Evolutionary conservation across 768 basidiomycete species (phyloP), one percentile per base, ranked within the genome.

Genomic region (Lactarius hatsudake): DNA sequence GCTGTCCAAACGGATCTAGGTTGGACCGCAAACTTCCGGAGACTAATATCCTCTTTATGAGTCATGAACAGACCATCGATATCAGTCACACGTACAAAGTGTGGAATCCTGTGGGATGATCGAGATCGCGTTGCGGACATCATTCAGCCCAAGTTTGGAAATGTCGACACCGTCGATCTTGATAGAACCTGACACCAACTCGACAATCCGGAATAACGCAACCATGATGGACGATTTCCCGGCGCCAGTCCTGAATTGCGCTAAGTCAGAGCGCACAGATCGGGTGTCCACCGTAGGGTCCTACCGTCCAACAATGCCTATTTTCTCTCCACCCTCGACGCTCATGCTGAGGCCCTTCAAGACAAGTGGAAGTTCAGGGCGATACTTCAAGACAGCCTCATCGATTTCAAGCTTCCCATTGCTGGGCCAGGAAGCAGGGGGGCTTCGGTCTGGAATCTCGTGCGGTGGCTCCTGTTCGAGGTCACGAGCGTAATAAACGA

Each of bases 221-320:
- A 88, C 88, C 90, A 96, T 91, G 66, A 98, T 89, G 0, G 90
- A 91, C 20, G 89, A 91, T 78, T 96, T 94, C 48, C 94, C 94
- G 0, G 93, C 93, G 61, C 93, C 93, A 20, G 93, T 94, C 17
- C 78, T 77, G n/a, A 43, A 61, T 28, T 60, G 32, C 9, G 61
- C 12, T 23, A 51, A 58, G 59, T 68, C 8, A 62, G 23, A 23
- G 57, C 42, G 51, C 5, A 53, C 32, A 42, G 9, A 34, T 8
- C 6, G 62, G 45, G 26, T 43, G 45, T 56, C n/a, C 13, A n/a
- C 69, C 65, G 45, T 67, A 77, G 57, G 28, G 10, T 63, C 77
- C 1, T 73, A 83, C 76, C 86, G 72, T 26, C 94, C 93, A 57
- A 96, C 91, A 62, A 96, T 91, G 34, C 95, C 95, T 69, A 98